Evolutionary conservation across 176 grass and related monocot species (phyloP), one percentile per base, ranked within the genome.

Genomic region (Bothriochloa decipiens): DNA sequence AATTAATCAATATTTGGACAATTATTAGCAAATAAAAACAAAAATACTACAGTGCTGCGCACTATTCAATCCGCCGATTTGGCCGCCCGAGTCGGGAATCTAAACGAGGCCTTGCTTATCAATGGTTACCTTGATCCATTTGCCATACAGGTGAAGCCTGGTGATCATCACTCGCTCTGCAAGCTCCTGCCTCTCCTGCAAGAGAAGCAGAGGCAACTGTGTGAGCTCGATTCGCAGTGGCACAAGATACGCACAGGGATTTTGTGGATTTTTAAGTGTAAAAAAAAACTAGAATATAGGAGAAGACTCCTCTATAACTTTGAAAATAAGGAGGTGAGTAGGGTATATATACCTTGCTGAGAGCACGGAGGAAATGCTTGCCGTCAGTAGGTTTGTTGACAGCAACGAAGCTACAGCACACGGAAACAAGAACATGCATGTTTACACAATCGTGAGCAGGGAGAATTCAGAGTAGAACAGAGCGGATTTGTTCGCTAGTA

Each of bases 161-260:
- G 96, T 99, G 72, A 96, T 76, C 96, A 99, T 96, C 73, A 94
- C 93, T 33, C 96, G 84, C 58, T 99, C 93, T 8, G 93, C 96
- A 39, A 99, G 81, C 53, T 96, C 93, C 86, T 99, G 96, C 53
- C 82, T 96, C 90, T 97, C 94, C 94, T 97, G 36, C 20, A 27
- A 65, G 14, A 28, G 11, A 13, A 63, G 11, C 8, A 20, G 10
- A 46, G 64, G 0, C 4, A 33, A 57, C 13, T 55, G 4, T 11
- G 62, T 47, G 0, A 75, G 72, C 20, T 43, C 64, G 0, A 27
- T 29, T n/a, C 20, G 36, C 20, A 64, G 65, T 0, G 2, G 17
- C 35, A 26, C 1, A 33, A 4, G 18, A 65, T 20, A 3, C 2
- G 16, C 7, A 20, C 8, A 65, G 36, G 11, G 1, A 45, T 5